These are phyloP conservation scores for Parasarocladium wereldwijsianum DNA, from an alignment of 2,329 filamentous ascomycete genomes.

Conservation along the genomic window DNA sequence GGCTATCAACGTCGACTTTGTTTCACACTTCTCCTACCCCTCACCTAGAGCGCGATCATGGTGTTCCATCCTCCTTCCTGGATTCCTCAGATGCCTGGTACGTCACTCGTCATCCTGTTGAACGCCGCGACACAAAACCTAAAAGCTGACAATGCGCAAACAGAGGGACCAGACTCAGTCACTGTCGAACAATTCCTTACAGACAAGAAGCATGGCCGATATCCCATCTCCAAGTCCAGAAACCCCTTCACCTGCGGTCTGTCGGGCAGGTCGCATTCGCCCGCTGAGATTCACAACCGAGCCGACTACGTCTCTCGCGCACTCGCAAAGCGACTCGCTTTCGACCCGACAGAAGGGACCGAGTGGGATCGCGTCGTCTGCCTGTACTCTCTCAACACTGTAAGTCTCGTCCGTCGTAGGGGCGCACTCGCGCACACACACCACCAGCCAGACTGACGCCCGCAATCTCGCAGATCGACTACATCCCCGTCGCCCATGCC, in stretches of 20 bases:
- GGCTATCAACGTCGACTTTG: neutral
- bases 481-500: slow-evolving; percentile 57
- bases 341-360: slow-evolving; percentile 51
- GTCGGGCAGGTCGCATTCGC: slow-evolving; percentile 47
- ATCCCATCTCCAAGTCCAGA: slow-evolving; percentile 40
- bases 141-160: too few species aligned
- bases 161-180: slow-evolving; percentile 1
- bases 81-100: slow-evolving; percentile 43
- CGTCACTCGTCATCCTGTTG: slow-evolving; percentile 1
- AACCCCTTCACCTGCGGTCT: slow-evolving; percentile 61
- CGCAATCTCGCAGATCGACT: slow-evolving; percentile 50
- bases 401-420: slow-evolving; percentile 20
- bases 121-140: too few species aligned
- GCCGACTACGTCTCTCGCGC: slow-evolving; percentile 43
- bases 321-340: slow-evolving; percentile 38
- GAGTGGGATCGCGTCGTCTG: slow-evolving; percentile 74
- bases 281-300: slow-evolving; percentile 46
- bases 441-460: too few species aligned
- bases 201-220: slow-evolving; percentile 37
- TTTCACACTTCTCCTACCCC: neutral
- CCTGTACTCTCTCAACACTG: slow-evolving; percentile 69
- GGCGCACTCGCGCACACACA: neutral
- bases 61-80: slow-evolving; percentile 47
- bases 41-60: slow-evolving; percentile 18
- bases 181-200: slow-evolving; percentile 3